These are phyloP conservation scores for Scheffersomyces amazonensis DNA, from an alignment of 805 yeast genomes.

Conservation along the genomic window DNA sequence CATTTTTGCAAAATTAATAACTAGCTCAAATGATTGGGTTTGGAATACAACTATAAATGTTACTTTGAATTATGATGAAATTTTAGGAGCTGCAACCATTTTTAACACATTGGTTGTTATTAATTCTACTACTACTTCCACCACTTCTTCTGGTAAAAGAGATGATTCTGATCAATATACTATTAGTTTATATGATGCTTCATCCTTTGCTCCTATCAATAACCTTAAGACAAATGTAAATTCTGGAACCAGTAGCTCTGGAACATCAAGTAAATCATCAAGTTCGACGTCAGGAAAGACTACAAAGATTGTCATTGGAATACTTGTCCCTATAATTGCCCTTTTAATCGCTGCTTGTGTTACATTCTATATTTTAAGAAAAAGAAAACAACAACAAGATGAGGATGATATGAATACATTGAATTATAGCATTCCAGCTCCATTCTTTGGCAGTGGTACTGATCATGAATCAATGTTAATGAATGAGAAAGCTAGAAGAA, in stretches of 20 bases:
- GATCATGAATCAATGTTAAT: slow-evolving; percentile 13
- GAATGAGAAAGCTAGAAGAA: slow-evolving; percentile 2
- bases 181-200: slow-evolving; percentile 41
- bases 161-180: slow-evolving; percentile 20
- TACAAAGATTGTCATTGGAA: slow-evolving; percentile 23
- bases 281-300: not conserved
- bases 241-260: not conserved
- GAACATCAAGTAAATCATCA: not conserved
- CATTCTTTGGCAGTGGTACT: slow-evolving; percentile 10
- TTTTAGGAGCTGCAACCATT: slow-evolving; percentile 51
- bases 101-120: slow-evolving; percentile 50
- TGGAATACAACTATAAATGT: slow-evolving; percentile 31
- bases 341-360: slow-evolving; percentile 9
- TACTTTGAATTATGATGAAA: slow-evolving; percentile 16
- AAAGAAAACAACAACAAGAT: slow-evolving; percentile 13
- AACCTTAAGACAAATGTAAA: slow-evolving; percentile 15
- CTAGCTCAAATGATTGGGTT: slow-evolving; percentile 27
- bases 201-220: slow-evolving; percentile 29
- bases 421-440: slow-evolving; percentile 30
- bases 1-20: slow-evolving; percentile 34
- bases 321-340: slow-evolving; percentile 31
- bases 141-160: slow-evolving; percentile 11
- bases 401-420: slow-evolving; percentile 19
- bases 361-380: slow-evolving; percentile 15
- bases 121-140: slow-evolving; percentile 13